Percentiles rank a stretch among this genome's conserved stretches.
phyloP scores from a whole-genome alignment of 1,284 basidiomycete species.

The Neonothopanus nambi region DNA sequence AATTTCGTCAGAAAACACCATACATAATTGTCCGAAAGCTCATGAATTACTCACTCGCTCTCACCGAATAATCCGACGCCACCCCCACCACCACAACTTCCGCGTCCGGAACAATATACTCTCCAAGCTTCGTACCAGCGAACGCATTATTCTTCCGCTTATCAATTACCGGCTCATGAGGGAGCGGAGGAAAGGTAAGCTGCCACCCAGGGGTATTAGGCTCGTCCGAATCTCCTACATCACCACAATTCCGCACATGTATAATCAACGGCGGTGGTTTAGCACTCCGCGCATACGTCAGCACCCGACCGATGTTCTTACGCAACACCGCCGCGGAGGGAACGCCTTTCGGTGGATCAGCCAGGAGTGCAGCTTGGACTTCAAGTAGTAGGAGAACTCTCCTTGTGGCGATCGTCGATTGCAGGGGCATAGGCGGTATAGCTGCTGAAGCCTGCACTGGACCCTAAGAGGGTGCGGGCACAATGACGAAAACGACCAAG shows the following conservation, averaged over 20 bases:
- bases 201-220: constrained; percentile 53
- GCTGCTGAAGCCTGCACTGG: no score
- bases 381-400: constrained; percentile 64
- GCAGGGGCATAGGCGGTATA: constrained; percentile 2
- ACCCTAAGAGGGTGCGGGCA: no score
- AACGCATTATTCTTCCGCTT: constrained; percentile 74
- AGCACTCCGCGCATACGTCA: constrained; percentile 49
- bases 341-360: constrained; percentile 48
- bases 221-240: constrained; percentile 59
- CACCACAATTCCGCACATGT: constrained; percentile 65
- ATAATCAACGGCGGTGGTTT: constrained; percentile 56
- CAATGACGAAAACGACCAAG: no score
- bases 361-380: constrained; percentile 53
- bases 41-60: constrained; percentile 39
- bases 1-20: not conserved
- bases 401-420: constrained; percentile 8
- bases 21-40: not conserved
- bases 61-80: constrained; percentile 64
- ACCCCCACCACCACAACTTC: constrained; percentile 67
- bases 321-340: constrained; percentile 45
- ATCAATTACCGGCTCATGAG: constrained; percentile 56
- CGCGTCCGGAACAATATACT: constrained; percentile 49
- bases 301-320: constrained; percentile 50
- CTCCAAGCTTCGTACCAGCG: constrained; percentile 50
- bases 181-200: constrained; percentile 50